A percentile compares a stretch with the other conserved stretches of the same genome.
Conservation (phyloP, 352 stramenopile species). For the Phytophthora ramorum region DNA sequence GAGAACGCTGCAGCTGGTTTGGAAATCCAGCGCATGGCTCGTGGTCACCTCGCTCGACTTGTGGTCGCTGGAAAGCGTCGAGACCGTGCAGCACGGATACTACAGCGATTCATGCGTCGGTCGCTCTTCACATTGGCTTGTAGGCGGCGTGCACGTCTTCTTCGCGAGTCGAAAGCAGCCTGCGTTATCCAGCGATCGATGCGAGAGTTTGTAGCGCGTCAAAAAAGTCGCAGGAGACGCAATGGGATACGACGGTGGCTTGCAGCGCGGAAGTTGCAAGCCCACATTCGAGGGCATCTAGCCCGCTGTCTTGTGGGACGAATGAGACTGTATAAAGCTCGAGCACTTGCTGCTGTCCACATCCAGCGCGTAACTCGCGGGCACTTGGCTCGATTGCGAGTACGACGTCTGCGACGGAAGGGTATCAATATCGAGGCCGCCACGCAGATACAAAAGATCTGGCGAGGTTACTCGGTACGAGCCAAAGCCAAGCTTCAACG, state of each 20-base stretch:
- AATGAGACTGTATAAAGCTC: background rate
- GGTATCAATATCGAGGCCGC: conserved; percentile 9
- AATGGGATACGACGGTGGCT: conserved; percentile 47
- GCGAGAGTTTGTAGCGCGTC: conserved; percentile 35
- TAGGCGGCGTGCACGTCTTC: conserved; percentile 21
- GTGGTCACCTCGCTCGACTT: conserved; percentile 26
- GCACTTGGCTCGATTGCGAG: conserved; percentile 23
- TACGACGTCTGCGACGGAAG: conserved; percentile 1
- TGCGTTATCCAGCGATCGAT: conserved; percentile 46
- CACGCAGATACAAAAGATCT: conserved; percentile 37
- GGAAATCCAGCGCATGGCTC: conserved; percentile 51
- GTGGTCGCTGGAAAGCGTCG: conserved; percentile 21
- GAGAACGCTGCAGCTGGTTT: conserved; percentile 45
- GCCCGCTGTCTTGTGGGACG: conserved; percentile 20
- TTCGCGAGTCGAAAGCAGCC: conserved; percentile 21
- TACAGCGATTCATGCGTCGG: conserved; percentile 45
- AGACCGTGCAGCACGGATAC: conserved; percentile 31
- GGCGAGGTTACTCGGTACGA: conserved; percentile 16
- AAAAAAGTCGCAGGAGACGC: conserved; percentile 20
- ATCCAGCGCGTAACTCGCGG: conserved; percentile 38
- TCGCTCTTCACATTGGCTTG: conserved; percentile 28
- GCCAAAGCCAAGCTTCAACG: conserved; percentile 24
- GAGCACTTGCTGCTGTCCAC: conserved; percentile 13
- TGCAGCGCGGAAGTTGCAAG: conserved; percentile 48
- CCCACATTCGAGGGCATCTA: conserved; percentile 45